phyloP scores from a whole-genome alignment of 1,284 basidiomycete species.

The Stygiomarasmius scandens region DNA sequence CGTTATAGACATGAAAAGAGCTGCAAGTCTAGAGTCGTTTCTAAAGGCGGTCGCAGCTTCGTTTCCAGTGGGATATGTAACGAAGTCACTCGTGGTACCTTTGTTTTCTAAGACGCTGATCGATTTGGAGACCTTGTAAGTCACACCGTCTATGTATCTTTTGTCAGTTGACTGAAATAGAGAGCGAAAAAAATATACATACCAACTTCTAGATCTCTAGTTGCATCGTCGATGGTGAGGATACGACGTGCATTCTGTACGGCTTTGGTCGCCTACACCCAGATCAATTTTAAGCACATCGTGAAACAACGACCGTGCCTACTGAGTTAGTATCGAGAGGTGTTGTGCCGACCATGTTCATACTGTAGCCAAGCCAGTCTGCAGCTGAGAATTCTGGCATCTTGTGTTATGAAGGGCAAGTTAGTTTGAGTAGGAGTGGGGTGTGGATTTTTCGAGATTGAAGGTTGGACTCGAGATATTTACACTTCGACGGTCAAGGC shows the following conservation, averaged over 20 bases:
- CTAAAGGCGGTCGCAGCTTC: neutral
- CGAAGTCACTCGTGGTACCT: neutral
- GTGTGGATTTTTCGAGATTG: no score
- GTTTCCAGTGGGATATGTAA: conserved; percentile 2
- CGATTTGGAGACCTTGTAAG: neutral
- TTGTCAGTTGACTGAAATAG: no score
- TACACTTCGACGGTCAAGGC: no score
- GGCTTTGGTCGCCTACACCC: neutral
- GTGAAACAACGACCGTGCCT: no score
- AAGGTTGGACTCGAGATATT: no score
- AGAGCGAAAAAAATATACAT: neutral
- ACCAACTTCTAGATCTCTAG: neutral
- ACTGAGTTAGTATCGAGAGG: conserved; percentile 1
- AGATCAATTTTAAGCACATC: neutral
- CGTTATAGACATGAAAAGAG: neutral
- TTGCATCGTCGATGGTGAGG: neutral
- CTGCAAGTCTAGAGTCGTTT: neutral
- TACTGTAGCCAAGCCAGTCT: conserved; percentile 18
- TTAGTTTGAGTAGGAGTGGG: no score
- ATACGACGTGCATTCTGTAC: neutral
- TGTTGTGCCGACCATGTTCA: conserved; percentile 1
- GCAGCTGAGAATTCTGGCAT: conserved; percentile 16
- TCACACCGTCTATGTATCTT: no score
- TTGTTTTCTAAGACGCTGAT: neutral
- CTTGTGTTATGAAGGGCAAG: no score